Base-by-base conservation (phyloP, 306 rosid species). In the Pueraria montana region DNA sequence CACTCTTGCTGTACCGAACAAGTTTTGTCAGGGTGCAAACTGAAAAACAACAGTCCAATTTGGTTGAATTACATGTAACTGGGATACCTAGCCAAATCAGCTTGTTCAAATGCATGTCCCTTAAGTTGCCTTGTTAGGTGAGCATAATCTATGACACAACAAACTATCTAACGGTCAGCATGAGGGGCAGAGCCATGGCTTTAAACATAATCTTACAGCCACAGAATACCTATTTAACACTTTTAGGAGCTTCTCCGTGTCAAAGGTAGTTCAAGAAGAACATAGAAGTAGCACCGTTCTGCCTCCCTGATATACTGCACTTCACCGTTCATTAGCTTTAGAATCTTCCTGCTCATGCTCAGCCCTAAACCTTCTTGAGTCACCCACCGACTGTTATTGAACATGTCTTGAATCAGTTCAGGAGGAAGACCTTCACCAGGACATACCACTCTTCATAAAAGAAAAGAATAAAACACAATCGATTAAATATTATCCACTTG, bases 361-460 rank as follows among this genome's bases (percentile, higher is more conserved):
- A 96, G 87, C 75, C 97, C 99, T 50, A 94, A 83, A 42, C 99
- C 99, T 83, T 94, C 99, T 82, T 88, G 95, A 86, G 91, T 94
- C 89, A 65, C 85, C 97, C 99, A 94, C 62, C 77, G 80, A 73
- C 91, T 90, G 85, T 87, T 87, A 52, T 94, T 97, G 81, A 94
- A 94, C 99, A 96, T 94, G 89, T 96, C 99, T 72, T 94, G 97
- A 86, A 96, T 80, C 91, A 92, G 74, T 58, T 92, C 97, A 50
- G 97, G 82, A 4, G 99, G 98, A 77, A 96, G 91, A 84, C 99
- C 99, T 84, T 96, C 95, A 52, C 99, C 99, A 3, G 99, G 98
- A 90, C 97, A 94, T 65, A 87, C 97, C 82, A 96, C 89, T 93
- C 98, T 94, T 91, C 85, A 83, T 74, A 79, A 12, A 27, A 34